A percentile compares a stretch with the other conserved stretches of the same genome.
Evolutionary conservation across 1,284 basidiomycete genomes (phyloP).

Genomic region (Ustilago bromivora): DNA sequence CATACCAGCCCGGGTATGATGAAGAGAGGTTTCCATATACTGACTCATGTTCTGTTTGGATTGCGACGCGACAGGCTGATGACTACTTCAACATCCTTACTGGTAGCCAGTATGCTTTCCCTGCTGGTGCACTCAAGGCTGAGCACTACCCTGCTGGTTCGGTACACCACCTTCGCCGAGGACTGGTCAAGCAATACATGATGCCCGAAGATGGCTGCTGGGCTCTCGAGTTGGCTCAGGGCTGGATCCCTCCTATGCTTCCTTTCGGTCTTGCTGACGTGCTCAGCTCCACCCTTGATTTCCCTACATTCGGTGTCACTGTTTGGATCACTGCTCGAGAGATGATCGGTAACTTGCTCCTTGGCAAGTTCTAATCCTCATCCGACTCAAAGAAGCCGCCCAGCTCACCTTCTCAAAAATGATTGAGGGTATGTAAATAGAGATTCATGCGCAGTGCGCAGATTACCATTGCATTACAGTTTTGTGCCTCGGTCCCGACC

Average conservation of each 20-base stretch:
- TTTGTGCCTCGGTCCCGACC: no score
- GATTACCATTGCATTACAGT: neutral
- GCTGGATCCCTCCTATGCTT: conserved; percentile 72
- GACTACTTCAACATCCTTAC: conserved; percentile 97
- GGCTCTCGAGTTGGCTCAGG: conserved; percentile 92
- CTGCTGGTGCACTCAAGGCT: conserved; percentile 81
- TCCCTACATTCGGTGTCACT: conserved; percentile 85
- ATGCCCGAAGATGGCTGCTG: conserved; percentile 91
- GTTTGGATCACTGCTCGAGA: conserved; percentile 77
- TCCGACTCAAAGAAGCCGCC: neutral
- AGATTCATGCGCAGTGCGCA: neutral
- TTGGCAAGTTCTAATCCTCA: conserved; percentile 42
- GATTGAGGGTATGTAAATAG: neutral
- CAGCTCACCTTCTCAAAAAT: neutral
- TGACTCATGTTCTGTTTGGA: neutral
- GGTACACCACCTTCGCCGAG: conserved; percentile 85
- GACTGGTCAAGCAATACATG: conserved; percentile 93
- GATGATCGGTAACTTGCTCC: conserved; percentile 64
- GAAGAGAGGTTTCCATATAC: neutral
- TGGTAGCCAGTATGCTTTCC: conserved; percentile 92
- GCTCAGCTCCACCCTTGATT: conserved; percentile 87
- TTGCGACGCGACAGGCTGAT: conserved; percentile 74
- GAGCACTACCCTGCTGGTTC: conserved; percentile 86
- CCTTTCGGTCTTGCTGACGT: conserved; percentile 92
- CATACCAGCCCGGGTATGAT: neutral